Base-by-base conservation (phyloP, 768 basidiomycete species). In the Filobasidium wieringae region DNA sequence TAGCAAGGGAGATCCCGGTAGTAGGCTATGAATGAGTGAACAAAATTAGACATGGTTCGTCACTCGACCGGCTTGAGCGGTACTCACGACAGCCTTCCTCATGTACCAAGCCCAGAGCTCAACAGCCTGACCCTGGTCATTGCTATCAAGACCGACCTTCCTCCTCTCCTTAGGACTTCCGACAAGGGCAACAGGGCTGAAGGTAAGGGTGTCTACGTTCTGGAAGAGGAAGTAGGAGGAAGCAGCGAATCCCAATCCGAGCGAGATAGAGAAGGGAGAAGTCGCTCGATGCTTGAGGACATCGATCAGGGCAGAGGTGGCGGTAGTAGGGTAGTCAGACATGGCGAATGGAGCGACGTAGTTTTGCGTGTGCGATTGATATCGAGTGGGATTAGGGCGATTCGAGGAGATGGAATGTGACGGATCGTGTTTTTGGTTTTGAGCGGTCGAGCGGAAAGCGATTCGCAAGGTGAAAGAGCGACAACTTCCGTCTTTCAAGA, bases 31-130 rank as follows among this genome's bases (percentile, higher is more conserved):
- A 32, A 37, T 50, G 43, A 22, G 8, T 34, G 33, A 36, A 6
- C 6, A n/a, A 27, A 30, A 47, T n/a, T 50, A 6, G 15, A 30
- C 32, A 26, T 14, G 32, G 2, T 22, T 22, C 31, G 26, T 19
- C 14, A 15, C 24, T 15, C 19, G 5, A 12, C n/a, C 15, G 15
- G n/a, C 15, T 39, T n/a, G 4, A 17, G 12, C 22, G 33, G 3
- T 32, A 58, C 59, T 60, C 36, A 60, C 59, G 2, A 49, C 37
- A 4, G 53, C 59, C 5, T 19, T 60, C 26, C 51, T 53, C 31
- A 55, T 55, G 34, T 55, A 51, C 59, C 59, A 60, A 17, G 32
- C 59, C 59, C 59, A 60, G 11, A 60, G 9, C 43, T 60, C 53
- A 7, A 60, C 59, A 14, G 59, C 53, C 37, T 50, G 45, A 14